Base-by-base conservation (phyloP, 495 filamentous ascomycete genomes). In the Trichoderma gamsii region DNA sequence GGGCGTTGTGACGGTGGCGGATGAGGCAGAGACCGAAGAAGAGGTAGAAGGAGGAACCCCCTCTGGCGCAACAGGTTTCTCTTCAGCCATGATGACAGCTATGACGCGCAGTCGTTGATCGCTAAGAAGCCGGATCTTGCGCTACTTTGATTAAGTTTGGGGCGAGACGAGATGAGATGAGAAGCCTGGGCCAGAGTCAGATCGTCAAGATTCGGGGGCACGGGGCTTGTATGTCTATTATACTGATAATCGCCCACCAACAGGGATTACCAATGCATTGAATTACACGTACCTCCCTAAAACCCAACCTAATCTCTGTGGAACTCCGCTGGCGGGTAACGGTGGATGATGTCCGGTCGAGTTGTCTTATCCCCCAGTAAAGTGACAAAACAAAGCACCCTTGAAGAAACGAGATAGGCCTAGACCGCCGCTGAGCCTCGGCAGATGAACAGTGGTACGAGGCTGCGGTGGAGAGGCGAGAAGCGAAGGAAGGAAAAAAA, bases 21-120 rank as follows among this genome's bases (percentile, higher is more conserved):
- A 66, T 8, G 68, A 66, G 13, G 63, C 35, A 15, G 68, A 66
- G 4, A 44, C 16, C 5, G 68, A 66, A 6, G 63, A 66, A 41
- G 23, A 44, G 15, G 68, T 46, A 21, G 68, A 25, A 9, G 16
- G 25, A 61, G 56, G 56, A 23, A 12, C 25, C 25, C 27, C 16
- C 56, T 27, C 56, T 18, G 56, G 56, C 2, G 12, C 32, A 15
- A 44, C 41, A 38, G 65, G 41, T 21, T 61, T 61, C 11, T 61
- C 56, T 23, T 61, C 56, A 13, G 56, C 7, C 56, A 61, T 61
- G 56, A 8, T 61, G 29, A 25, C 25, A 21, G 56, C 11, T 32
- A 18, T 61, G 56, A 25, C n/a, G 1, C 11, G 56, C 29, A 61
- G 56, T n/a, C 23, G 27, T 29, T 15, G 25, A 13, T 61, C 56